phyloP scores from a whole-genome alignment of 192 early-diverging fungal genomes.

The Ambispora gerdemannii region DNA sequence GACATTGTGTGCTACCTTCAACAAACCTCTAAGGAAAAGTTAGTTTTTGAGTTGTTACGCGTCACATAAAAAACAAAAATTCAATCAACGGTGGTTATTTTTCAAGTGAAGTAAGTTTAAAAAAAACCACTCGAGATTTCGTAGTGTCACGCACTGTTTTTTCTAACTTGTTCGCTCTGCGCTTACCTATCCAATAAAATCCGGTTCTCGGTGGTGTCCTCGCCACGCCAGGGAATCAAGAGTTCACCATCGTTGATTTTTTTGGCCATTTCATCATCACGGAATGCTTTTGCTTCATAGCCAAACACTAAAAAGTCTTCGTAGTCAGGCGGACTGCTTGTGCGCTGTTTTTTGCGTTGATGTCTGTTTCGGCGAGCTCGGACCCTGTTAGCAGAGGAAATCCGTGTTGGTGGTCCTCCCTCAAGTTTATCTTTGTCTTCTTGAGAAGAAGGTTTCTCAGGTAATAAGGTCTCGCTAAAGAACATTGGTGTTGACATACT shows the following conservation, averaged over 20 bases:
- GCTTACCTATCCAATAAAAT: slow-evolving; percentile 48
- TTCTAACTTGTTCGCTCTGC: neutral
- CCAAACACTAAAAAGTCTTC: slow-evolving; percentile 50
- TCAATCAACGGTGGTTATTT: neutral
- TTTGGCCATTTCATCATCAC: slow-evolving; percentile 38
- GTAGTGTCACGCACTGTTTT: neutral
- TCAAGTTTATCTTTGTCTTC: slow-evolving; percentile 2
- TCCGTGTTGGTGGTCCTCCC: neutral
- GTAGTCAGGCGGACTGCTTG: slow-evolving; percentile 17
- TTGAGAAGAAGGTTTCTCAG: neutral
- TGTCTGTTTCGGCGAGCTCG: slow-evolving; percentile 5
- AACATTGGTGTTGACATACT: slow-evolving; percentile 11
- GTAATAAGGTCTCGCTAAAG: slow-evolving; percentile 22
- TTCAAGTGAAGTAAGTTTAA: neutral
- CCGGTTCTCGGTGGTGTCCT: slow-evolving; percentile 24
- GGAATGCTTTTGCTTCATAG: slow-evolving; percentile 47
- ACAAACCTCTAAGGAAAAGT: slow-evolving; percentile 3
- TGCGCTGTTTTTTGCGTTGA: slow-evolving; percentile 26
- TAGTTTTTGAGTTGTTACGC: slow-evolving; percentile 10
- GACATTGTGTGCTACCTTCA: neutral
- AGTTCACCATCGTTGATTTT: slow-evolving; percentile 39
- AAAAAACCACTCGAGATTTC: neutral
- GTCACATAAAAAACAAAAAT: neutral
- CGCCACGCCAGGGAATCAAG: slow-evolving; percentile 46
- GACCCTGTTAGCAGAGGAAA: neutral